A percentile compares a stretch with the other conserved stretches of the same genome.
Conservation (phyloP, 2,329 filamentous ascomycete species). For the Colletotrichum navitas region DNA sequence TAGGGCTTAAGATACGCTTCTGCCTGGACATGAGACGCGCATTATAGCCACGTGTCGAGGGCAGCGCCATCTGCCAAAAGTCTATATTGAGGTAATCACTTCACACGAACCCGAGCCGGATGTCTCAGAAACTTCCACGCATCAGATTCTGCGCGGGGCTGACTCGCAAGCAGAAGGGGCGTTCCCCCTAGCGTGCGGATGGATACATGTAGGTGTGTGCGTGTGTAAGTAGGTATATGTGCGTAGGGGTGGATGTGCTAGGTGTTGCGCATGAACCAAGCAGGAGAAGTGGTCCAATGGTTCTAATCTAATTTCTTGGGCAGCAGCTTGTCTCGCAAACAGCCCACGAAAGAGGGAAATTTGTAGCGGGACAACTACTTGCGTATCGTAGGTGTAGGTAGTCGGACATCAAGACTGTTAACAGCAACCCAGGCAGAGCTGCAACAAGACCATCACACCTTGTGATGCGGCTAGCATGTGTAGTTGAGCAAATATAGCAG, state of each 20-base stretch:
- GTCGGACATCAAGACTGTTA: conserved; percentile 1
- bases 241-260: neutral
- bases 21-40: conserved; percentile 33
- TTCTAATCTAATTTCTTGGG: neutral
- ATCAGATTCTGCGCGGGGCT: conserved; percentile 33
- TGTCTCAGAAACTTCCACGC: conserved; percentile 35
- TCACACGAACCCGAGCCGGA: conserved; percentile 30
- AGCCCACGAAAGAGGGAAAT: neutral
- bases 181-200: neutral
- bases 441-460: conserved; percentile 14
- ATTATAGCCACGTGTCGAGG: conserved; percentile 35
- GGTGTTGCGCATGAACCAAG: conserved; percentile 24
- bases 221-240: neutral
- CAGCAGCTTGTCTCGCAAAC: neutral
- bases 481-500: neutral
- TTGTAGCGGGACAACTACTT: neutral
- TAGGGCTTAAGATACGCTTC: conserved; percentile 34
- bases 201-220: neutral
- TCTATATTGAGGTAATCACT: conserved; percentile 24
- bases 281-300: neutral
- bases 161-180: conserved; percentile 25
- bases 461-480: conserved; percentile 22
- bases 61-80: conserved; percentile 28
- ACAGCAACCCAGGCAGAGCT: neutral
- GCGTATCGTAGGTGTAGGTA: neutral